Conservation (phyloP, 305 asterid species). For the Stenogyne calaminthoides region DNA sequence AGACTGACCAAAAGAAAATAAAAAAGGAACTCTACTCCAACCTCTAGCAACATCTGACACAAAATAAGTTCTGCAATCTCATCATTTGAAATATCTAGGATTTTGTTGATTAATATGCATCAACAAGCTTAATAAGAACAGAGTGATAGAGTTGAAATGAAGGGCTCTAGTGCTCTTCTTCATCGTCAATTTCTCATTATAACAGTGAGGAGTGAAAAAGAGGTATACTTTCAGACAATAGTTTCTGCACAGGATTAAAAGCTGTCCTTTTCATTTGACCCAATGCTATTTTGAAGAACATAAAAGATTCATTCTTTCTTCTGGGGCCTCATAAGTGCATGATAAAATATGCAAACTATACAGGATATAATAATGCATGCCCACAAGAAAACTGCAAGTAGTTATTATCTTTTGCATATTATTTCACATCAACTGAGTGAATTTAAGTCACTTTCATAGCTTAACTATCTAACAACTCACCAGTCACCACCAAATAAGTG, state of each 20-base stretch:
- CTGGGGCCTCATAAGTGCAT: background rate
- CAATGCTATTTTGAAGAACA: background rate
- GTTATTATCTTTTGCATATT: background rate
- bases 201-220: background rate
- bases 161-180: background rate
- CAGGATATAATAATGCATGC: background rate
- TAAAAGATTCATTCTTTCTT: background rate
- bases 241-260: background rate
- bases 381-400: conserved; percentile 8
- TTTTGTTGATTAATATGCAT: conserved; percentile 4
- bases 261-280: background rate
- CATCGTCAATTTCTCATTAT: conserved; percentile 7
- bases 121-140: conserved; percentile 13
- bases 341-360: background rate
- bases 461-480: background rate
- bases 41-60: background rate
- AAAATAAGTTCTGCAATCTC: background rate
- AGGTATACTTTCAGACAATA: background rate
- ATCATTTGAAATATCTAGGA: background rate
- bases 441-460: background rate
- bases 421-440: background rate
- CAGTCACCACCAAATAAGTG: background rate
- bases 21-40: background rate
- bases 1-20: background rate
- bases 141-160: background rate